phyloP scores from a whole-genome alignment of 495 filamentous ascomycete species.

The Rhypophila decipiens region DNA sequence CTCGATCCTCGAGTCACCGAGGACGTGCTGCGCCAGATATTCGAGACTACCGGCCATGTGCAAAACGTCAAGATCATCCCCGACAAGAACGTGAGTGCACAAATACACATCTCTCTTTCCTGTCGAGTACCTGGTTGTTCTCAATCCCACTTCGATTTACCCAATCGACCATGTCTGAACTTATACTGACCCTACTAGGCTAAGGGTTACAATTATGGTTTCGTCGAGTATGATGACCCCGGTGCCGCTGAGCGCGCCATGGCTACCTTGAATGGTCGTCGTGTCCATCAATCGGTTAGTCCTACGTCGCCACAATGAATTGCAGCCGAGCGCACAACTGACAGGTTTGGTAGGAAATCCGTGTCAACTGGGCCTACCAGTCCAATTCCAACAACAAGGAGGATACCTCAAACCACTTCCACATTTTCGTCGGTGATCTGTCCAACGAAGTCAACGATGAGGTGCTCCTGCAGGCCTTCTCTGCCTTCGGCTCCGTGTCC shows the following conservation, averaged over 20 bases:
- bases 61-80: conserved; percentile 99
- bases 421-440: conserved; percentile 97
- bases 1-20: conserved; percentile 94
- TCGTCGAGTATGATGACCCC: conserved; percentile 98
- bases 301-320: not conserved
- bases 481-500: conserved; percentile 93
- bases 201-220: conserved; percentile 98
- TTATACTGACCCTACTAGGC: conserved; percentile 40
- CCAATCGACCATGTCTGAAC: not conserved
- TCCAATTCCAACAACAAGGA: conserved; percentile 93
- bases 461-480: conserved; percentile 89
- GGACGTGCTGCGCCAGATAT: conserved; percentile 94
- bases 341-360: conserved; percentile 68
- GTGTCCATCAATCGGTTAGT: conserved; percentile 89
- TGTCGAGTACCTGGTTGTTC: not conserved
- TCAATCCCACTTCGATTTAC: not conserved
- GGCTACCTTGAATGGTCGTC: conserved; percentile 89
- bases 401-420: conserved; percentile 97
- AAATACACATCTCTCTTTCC: not conserved
- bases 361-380: conserved; percentile 99
- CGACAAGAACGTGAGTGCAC: conserved; percentile 82
- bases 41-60: conserved; percentile 97
- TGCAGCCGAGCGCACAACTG: not conserved
- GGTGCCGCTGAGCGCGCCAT: conserved; percentile 94
- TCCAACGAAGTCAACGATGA: conserved; percentile 99